phyloP scores from a whole-genome alignment of 2,329 filamentous ascomycete species.

The Aspergillus tubingensis region DNA sequence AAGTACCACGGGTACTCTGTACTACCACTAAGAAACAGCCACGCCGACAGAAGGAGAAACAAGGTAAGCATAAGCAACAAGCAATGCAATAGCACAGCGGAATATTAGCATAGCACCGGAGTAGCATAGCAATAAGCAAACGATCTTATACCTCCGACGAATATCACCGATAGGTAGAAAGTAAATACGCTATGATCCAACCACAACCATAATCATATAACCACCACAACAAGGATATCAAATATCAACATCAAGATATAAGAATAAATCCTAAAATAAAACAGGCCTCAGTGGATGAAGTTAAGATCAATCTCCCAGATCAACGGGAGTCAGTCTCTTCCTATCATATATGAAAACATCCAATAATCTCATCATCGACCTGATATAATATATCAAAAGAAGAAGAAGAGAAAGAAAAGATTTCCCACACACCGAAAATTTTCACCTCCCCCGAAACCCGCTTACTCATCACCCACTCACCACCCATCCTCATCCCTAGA shows the following conservation, averaged over 20 bases:
- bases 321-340: slow-evolving; percentile 49
- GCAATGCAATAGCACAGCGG: not conserved
- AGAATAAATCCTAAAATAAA: not conserved
- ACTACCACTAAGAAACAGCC: not conserved
- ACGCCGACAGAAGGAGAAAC: not conserved
- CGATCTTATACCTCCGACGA: not conserved
- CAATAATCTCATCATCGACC: slow-evolving; percentile 49
- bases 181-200: not conserved
- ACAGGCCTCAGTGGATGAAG: slow-evolving; percentile 45
- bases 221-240: not conserved
- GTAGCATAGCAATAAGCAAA: not conserved
- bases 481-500: too few relatives aligned
- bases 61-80: not conserved
- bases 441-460: slow-evolving; percentile 2
- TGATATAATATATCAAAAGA: slow-evolving; percentile 18
- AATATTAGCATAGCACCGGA: not conserved
- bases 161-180: not conserved
- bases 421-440: slow-evolving; percentile 4
- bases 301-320: slow-evolving; percentile 43
- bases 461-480: not conserved
- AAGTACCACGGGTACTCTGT: not conserved
- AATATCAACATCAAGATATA: slow-evolving; percentile 9
- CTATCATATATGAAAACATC: slow-evolving; percentile 45
- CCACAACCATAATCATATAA: not conserved
- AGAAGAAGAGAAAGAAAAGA: slow-evolving; percentile 9